Base-by-base conservation (phyloP, 257 asterid species). In the Przewalskia tangutica region DNA sequence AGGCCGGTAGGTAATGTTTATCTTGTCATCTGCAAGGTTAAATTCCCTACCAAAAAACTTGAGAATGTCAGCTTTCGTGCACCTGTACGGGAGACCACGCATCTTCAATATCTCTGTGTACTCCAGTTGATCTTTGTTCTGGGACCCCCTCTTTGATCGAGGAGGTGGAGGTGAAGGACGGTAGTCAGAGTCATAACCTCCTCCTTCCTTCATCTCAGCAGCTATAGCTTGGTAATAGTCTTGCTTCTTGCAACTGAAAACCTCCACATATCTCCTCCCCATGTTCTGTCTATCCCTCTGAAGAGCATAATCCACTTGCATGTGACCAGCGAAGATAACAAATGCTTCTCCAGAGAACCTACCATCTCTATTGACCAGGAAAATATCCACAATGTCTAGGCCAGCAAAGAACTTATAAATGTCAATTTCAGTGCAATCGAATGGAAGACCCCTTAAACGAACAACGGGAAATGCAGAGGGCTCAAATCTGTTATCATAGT, bases 241-340 rank as follows among this genome's bases (percentile, higher is more conserved):
- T 89, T 90, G 99, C 86, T 92, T 96, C 80, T 88, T 93, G 93
- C 99, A 94, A 83, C 92, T 88, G 85, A 96, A 96, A 50, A 96
- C 98, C 83, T 96, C 98, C 36, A 96, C 98, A n/a, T 94, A 96
- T 85, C 99, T 90, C 86, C 95, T 89, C 58, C 99, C 99, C 89
- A 96, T 93, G 88, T 93, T 94, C 84, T 94, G 97, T 17, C 98
- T 77, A 58, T 96, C 95, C 83, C 97, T 90, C 82, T 88, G 92
- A 42, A 94, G 97, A 65, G 98, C 97, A 70, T 90, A 90, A 56
- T 96, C 98, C 16, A 97, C 95, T 86, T 93, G 98, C 92, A 92
- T 82, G 16, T 89, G 94, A 77, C 91, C 88, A 59, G 98, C 99
- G 83, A 96, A 96, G 46, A 96, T 91, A 7, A 94, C 98, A 79